Base-by-base conservation (phyloP, 768 basidiomycete genomes). In the Flagelloscypha sp. region DNA sequence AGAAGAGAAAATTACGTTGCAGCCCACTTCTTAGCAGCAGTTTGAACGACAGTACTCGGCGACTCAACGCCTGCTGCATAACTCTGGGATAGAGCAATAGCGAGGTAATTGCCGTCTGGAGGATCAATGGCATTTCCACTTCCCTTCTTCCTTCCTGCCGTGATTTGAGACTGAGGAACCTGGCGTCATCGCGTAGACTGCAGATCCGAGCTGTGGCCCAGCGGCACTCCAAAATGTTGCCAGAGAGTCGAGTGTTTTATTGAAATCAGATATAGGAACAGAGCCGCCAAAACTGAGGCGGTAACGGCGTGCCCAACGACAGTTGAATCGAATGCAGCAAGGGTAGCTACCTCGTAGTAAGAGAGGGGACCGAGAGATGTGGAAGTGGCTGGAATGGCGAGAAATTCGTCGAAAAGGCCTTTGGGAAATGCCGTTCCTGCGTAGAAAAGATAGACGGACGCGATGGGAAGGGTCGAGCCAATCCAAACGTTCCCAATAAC, bases 261-360 rank as follows among this genome's bases (percentile, higher is more conserved):
- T 0, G 61, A 58, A 16, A 57, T 52, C 24, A 53, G 37, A 35
- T 57, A 65, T 12, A 46, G 36, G 55, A n/a, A 61, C 58, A 33
- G 63, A 61, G 8, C 53, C 53, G 31, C 60, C 54, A 41, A 63
- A 61, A 32, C 61, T 49, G 31, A 61, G 52, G n/a, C 58, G 56
- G 30, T 42, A 50, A n/a, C 57, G 59, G n/a, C 54, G 48, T 23
- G 48, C 46, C n/a, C n/a, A n/a, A n/a, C n/a, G n/a, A n/a, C n/a
- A n/a, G n/a, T n/a, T n/a, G n/a, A n/a, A 3, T 47, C 49, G 1
- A 54, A 56, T 0, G 51, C 38, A 1, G 56, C 58, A 24, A 63
- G 44, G n/a, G 53, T 40, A 23, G 58, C 45, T 3, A 60, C 54
- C 33, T 63, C 61, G 10, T 55, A 38, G 30, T 65, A 68, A 41